Evolutionary conservation across 306 rosid genomes (phyloP), one percentile per base, ranked within the genome.

Genomic region (Glycine tomentella): DNA sequence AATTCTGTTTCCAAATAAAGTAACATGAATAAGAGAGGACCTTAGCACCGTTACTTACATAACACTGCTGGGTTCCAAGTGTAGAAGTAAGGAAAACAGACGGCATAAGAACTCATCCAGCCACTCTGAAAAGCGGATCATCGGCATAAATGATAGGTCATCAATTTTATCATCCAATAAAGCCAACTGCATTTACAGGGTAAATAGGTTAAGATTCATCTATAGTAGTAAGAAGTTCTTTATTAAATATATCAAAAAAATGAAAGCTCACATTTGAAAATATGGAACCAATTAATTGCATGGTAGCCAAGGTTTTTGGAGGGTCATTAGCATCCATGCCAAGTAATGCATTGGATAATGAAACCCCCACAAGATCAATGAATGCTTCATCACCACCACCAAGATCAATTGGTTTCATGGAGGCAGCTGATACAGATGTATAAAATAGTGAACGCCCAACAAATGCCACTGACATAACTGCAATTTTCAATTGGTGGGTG

Each of bases 311-410:
- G 64, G 99, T 96, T 90, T 96, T 96, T 13, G 99, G 99, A 88
- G 99, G 98, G 83, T 96, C 99, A 50, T 96, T 96, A 78, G 98
- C 99, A 82, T 96, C 99, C 98, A 96, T 93, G 72, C 99, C 99
- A 83, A 96, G 98, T 82, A 96, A 85, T 50, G 98, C 99, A 84
- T 96, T 96, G 75, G 99, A 96, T 73, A 96, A 82, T 53, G 99
- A 93, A 89, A 92, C 89, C 90, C 89, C 93, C 87, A 96, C 83
- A 88, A 96, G 94, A 87, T 96, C 90, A 63, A 88, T 74, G 66
- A 84, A 93, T 70, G 82, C 66, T 69, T 87, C 94, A 81, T 84
- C 91, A 79, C 83, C 88, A 77, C 84, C 87, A 79, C 89, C 92
- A 88, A 79, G 63, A 86, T 88, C 93, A 58, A 74, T 76, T 66